Base-by-base conservation (phyloP, 352 stramenopile genomes). In the Pythium aristosporum region DNA sequence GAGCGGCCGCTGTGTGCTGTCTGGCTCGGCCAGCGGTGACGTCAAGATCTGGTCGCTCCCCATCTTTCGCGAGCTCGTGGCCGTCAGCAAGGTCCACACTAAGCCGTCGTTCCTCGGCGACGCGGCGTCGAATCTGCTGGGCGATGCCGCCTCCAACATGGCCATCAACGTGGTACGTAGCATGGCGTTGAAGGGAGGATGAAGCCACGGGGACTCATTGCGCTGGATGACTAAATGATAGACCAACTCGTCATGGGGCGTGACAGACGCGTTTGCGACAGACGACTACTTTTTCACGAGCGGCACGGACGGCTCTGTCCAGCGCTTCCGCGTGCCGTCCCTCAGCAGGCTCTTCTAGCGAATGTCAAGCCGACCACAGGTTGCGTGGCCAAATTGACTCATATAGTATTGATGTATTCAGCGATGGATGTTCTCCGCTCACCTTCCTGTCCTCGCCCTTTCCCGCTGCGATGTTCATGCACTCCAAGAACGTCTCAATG, bases 1-100 rank as follows among this genome's bases (percentile, higher is more conserved):
- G 23, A 87, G 79, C 32, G 83, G 85, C 5, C 73, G 86, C n/a
- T 96, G 84, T 43, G 71, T 96, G 50, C 74, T 96, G 9, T 94
- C 87, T 16, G 87, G 87, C 8, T 94, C 87, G 1, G 82, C 87
- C 25, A 85, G 82, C 20, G 87, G 87, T 6, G 87, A 94, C 54
- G 74, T 96, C 47, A 96, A 96, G 74, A 93, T 96, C 52, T 96
- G 87, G 87, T 91, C 87, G 15, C 64, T 96, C 25, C 85, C 87
- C 12, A 85, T 94, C 44, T 96, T 96, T 63, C 78, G 87, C 18
- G 85, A 96, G 60, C 65, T 94, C n/a, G 77, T 78, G 13, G 75
- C 79, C 47, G 66, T 91, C 20, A 77, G 62, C 57, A 96, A 92
- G 65, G 74, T 93, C 25, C 81, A 93, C 64, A 72, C 84, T 21